Base-by-base conservation (phyloP, 805 yeast genomes). In the Clavispora phyllophila region DNA sequence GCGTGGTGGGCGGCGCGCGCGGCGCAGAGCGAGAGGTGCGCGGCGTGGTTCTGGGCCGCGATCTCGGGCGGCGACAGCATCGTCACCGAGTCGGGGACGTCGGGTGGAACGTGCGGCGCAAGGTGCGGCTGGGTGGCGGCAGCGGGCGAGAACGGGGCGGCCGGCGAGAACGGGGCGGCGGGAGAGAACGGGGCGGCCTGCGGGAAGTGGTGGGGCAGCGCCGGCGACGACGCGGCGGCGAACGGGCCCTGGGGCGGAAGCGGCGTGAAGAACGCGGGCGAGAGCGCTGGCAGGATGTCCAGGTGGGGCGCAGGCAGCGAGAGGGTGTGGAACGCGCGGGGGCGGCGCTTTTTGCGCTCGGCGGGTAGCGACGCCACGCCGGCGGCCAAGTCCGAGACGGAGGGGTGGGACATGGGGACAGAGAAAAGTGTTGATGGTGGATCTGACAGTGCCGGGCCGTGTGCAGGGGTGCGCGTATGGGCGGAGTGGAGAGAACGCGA, bases 241-340 rank as follows among this genome's bases (percentile, higher is more conserved):
- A 29, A 29, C 33, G 7, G 33, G 33, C 33, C 33, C 34, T 25
- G 34, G 9, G 37, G 42, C 25, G 29, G 33, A 9, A 29, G 33
- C 13, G 33, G 33, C 9, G 33, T 29, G 33, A 29, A 29, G 33
- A 15, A 29, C 18, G 23, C 22, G 9, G 23, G 31, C 22, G 27
- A 22, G 28, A 20, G 26, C 13, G 26, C 27, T 10, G 26, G 17
- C 14, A 6, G 36, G 18, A 33, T 4, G 14, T 17, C 14, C 23
- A 12, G 13, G 23, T 17, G 23, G 25, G 24, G 27, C 28, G 25
- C 14, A 9, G 27, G 37, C 26, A 10, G 28, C 26, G 32, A 17
- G 40, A 20, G 43, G 28, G 40, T 44, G 31, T 51, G 55, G 40
- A 44, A 50, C 18, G 53, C 55, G 12, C 55, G 39, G 32, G 43